Evolutionary conservation across 2,329 filamentous ascomycete genomes (phyloP).

Genomic region (Neopestalotiopsis sp.): DNA sequence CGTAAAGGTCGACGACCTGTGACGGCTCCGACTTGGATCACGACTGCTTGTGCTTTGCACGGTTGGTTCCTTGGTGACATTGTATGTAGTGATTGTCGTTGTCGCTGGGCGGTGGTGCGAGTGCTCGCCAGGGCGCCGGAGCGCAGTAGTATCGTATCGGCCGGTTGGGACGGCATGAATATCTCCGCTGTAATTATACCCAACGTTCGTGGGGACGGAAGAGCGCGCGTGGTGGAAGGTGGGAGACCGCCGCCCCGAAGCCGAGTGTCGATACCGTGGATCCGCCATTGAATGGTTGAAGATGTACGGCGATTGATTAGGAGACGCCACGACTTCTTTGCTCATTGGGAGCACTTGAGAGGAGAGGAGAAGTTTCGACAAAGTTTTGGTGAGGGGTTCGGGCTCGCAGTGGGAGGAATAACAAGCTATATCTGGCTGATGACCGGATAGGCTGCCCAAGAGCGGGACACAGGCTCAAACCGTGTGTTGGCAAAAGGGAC

Average conservation of each 20-base stretch:
- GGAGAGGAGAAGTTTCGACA: background rate
- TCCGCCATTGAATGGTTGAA: slow-evolving; percentile 49
- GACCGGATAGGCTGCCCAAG: slow-evolving; percentile 12
- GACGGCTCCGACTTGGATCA: slow-evolving; percentile 52
- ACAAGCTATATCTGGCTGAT: slow-evolving; percentile 11
- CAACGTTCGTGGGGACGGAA: slow-evolving; percentile 58
- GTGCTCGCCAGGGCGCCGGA: slow-evolving; percentile 39
- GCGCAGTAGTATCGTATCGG: slow-evolving; percentile 39
- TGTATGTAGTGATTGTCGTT: slow-evolving; percentile 61
- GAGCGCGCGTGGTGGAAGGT: slow-evolving; percentile 56
- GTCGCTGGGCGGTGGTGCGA: slow-evolving; percentile 40
- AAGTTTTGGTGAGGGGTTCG: background rate
- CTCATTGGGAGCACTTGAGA: slow-evolving; percentile 1
- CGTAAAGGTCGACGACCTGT: slow-evolving; percentile 58
- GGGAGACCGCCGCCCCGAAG: slow-evolving; percentile 49
- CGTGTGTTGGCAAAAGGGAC: background rate
- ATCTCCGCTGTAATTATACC: slow-evolving; percentile 59
- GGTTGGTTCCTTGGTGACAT: slow-evolving; percentile 58
- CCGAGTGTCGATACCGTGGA: slow-evolving; percentile 47
- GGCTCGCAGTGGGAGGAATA: background rate
- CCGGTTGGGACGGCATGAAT: slow-evolving; percentile 57
- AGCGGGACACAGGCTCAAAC: slow-evolving; percentile 1
- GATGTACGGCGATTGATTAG: slow-evolving; percentile 6
- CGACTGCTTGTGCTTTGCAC: slow-evolving; percentile 53
- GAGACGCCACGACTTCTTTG: slow-evolving; percentile 4